Evolutionary conservation across 352 stramenopile species (phyloP).

Genomic region (Phytophthora sp.): DNA sequence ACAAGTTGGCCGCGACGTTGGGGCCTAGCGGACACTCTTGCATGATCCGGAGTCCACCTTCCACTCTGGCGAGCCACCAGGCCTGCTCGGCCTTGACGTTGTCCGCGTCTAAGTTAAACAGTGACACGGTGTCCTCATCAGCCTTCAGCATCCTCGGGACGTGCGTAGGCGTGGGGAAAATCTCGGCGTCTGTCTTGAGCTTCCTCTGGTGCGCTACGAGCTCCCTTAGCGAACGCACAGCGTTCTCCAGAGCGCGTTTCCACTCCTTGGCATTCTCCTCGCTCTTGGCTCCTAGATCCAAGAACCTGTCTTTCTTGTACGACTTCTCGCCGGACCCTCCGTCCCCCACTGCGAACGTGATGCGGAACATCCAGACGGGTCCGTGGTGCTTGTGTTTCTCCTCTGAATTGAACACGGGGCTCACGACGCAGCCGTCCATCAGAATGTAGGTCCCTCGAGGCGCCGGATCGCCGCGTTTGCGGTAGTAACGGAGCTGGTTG

Average conservation of each 20-base stretch:
- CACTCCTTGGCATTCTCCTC: constrained; percentile 83
- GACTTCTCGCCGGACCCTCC: constrained; percentile 72
- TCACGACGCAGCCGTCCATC: constrained; percentile 81
- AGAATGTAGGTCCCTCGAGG: constrained; percentile 87
- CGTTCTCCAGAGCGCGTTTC: constrained; percentile 82
- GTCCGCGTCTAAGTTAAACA: constrained; percentile 89
- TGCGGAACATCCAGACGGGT: constrained; percentile 90
- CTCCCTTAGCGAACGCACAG: constrained; percentile 77
- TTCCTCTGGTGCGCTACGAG: constrained; percentile 77
- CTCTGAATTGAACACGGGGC: constrained; percentile 85
- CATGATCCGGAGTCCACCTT: constrained; percentile 85
- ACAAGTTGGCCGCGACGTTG: constrained; percentile 79
- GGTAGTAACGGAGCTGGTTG: constrained; percentile 88
- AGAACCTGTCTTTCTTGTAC: constrained; percentile 90
- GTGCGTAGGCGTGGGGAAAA: constrained; percentile 70
- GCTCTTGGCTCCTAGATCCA: constrained; percentile 87
- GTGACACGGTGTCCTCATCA: constrained; percentile 83
- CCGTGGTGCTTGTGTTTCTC: constrained; percentile 90
- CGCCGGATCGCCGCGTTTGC: constrained; percentile 82
- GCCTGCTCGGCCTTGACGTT: constrained; percentile 84
- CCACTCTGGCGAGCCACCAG: constrained; percentile 86
- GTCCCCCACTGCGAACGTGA: constrained; percentile 82
- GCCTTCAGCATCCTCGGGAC: constrained; percentile 74
- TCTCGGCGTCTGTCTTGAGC: constrained; percentile 77
- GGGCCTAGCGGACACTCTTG: constrained; percentile 86